phyloP scores from a whole-genome alignment of 2,329 filamentous ascomycete species.

The Pseudohalonectria lignicola region DNA sequence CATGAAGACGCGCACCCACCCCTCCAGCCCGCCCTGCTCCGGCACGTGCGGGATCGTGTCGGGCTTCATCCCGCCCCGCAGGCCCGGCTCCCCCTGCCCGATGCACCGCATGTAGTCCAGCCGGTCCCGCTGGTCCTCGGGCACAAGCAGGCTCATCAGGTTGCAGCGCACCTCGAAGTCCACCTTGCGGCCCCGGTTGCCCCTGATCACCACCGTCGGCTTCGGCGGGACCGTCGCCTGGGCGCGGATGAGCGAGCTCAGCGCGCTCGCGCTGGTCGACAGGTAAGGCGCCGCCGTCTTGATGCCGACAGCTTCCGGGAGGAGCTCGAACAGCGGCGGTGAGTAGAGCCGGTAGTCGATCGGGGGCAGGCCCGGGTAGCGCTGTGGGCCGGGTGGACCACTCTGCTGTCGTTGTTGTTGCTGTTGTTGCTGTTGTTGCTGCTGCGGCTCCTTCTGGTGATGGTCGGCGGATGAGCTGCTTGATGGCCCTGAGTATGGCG shows the following conservation, averaged over 20 bases:
- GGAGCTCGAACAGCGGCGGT: slow-evolving; percentile 39
- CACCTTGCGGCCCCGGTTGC: slow-evolving; percentile 27
- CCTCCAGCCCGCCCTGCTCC: slow-evolving; percentile 26
- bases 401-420: background rate
- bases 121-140: slow-evolving; percentile 29
- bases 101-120: slow-evolving; percentile 45
- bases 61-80: slow-evolving; percentile 33
- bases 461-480: slow-evolving; percentile 8
- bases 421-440: slow-evolving; percentile 1
- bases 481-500: slow-evolving; percentile 23
- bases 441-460: background rate
- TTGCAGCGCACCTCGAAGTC: slow-evolving; percentile 46
- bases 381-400: slow-evolving; percentile 16
- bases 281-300: slow-evolving; percentile 36
- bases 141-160: slow-evolving; percentile 39
- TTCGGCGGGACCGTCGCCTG: slow-evolving; percentile 44
- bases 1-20: slow-evolving; percentile 37
- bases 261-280: slow-evolving; percentile 30
- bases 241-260: slow-evolving; percentile 32
- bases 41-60: slow-evolving; percentile 30
- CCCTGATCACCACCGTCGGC: slow-evolving; percentile 37
- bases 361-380: slow-evolving; percentile 33
- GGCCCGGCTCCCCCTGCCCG: slow-evolving; percentile 33
- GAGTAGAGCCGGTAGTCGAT: slow-evolving; percentile 42
- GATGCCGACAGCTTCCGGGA: slow-evolving; percentile 34